phyloP scores from a whole-genome alignment of 2,329 filamentous ascomycete genomes.

The Diaporthe batatas region DNA sequence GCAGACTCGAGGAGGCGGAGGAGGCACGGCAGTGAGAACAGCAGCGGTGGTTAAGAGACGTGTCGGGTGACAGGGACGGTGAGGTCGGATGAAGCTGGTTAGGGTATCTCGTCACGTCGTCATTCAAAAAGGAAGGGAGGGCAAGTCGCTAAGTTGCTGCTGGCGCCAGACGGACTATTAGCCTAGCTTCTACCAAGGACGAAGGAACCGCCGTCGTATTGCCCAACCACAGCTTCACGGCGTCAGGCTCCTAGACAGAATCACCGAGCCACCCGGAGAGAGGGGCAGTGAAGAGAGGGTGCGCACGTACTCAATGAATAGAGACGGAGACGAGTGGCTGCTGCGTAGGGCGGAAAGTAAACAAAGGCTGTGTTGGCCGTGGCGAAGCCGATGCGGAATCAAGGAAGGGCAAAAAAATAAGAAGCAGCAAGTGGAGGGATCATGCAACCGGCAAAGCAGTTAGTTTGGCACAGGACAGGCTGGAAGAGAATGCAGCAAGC shows the following conservation, averaged over 20 bases:
- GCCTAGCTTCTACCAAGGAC: constrained; percentile 25
- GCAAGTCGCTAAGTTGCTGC: constrained; percentile 24
- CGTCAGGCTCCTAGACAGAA: not conserved
- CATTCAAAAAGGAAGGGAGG: constrained; percentile 6
- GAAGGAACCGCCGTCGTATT: not conserved
- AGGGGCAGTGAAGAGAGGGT: not conserved
- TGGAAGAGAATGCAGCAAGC: constrained; percentile 8
- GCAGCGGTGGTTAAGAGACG: not conserved
- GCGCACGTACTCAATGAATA: constrained; percentile 5
- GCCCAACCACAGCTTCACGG: not conserved
- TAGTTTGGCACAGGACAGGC: not conserved
- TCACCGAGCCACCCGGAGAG: not conserved
- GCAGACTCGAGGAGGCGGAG: not conserved
- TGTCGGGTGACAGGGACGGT: not conserved
- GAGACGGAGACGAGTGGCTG: not conserved
- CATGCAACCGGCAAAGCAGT: constrained; percentile 7
- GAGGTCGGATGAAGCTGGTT: not conserved
- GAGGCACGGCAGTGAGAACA: not conserved
- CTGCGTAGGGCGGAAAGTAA: constrained; percentile 3
- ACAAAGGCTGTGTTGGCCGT: constrained; percentile 20
- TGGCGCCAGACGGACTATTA: not conserved
- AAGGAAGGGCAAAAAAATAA: not conserved
- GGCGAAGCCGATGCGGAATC: not conserved
- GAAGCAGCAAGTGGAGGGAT: constrained; percentile 18
- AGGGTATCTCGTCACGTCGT: constrained; percentile 24